phyloP scores from a whole-genome alignment of 305 asterid genomes.

The Caryopteris hybrid region DNA sequence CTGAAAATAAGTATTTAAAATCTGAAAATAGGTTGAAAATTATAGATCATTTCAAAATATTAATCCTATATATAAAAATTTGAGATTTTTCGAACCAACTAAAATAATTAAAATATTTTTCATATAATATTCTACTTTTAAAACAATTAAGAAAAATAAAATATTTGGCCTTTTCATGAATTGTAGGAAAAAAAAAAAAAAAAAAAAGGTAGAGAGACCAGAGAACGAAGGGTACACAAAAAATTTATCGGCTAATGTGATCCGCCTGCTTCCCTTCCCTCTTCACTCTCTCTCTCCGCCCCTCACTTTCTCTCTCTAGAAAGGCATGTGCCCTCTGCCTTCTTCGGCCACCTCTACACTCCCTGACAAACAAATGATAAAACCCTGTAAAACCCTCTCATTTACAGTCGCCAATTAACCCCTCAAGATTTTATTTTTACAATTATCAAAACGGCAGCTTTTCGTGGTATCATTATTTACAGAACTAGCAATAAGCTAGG shows the following conservation, averaged over 20 bases:
- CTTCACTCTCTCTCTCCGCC: background rate
- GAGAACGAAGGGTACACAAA: too few relatives aligned
- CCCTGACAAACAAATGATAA: constrained; percentile 32
- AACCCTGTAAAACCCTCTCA: constrained; percentile 46
- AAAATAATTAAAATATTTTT: too few relatives aligned
- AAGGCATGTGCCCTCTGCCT: constrained; percentile 23
- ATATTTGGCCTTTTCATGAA: too few relatives aligned
- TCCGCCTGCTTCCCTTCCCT: background rate
- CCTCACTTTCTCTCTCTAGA: constrained; percentile 25
- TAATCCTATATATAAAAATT: too few relatives aligned
- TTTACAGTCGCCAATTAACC: constrained; percentile 28
- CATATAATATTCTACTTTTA: too few relatives aligned
- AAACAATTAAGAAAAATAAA: too few relatives aligned
- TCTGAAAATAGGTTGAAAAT: too few relatives aligned
- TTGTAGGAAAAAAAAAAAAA: too few relatives aligned
- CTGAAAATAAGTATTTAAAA: too few relatives aligned
- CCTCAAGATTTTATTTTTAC: background rate
- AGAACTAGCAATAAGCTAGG: constrained; percentile 62
- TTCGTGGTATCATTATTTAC: constrained; percentile 26
- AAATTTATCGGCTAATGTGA: background rate
- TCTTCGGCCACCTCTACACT: constrained; percentile 29
- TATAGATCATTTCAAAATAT: too few relatives aligned
- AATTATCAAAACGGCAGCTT: constrained; percentile 67
- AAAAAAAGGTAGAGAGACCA: too few relatives aligned
- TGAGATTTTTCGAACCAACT: too few relatives aligned